phyloP scores from a whole-genome alignment of 2,329 filamentous ascomycete genomes.

The Pseudogymnoascus sp. region DNA sequence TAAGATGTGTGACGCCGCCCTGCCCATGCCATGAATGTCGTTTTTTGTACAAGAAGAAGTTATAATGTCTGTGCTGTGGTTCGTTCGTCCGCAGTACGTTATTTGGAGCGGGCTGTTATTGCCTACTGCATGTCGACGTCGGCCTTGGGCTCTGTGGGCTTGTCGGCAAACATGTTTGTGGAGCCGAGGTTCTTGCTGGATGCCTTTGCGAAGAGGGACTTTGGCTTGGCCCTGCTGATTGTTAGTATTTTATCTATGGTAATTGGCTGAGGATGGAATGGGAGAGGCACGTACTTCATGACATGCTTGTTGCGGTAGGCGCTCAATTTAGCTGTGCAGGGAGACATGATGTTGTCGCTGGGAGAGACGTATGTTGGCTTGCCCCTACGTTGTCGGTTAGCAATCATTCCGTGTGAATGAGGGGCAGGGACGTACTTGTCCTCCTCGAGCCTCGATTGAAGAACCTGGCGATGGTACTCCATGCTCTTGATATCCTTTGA shows the following conservation, averaged over 20 bases:
- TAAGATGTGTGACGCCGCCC: constrained; percentile 11
- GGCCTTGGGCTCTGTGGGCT: constrained; percentile 12
- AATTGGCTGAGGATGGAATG: not conserved
- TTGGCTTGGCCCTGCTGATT: constrained; percentile 52
- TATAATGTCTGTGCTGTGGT: not conserved
- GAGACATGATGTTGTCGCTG: constrained; percentile 84
- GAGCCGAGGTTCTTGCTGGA: constrained; percentile 53
- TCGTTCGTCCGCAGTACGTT: not conserved
- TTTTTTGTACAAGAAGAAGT: constrained; percentile 11
- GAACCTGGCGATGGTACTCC: constrained; percentile 71
- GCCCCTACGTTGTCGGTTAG: constrained; percentile 20
- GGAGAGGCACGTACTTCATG: constrained; percentile 56
- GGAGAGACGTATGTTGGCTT: constrained; percentile 62
- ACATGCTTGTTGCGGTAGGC: constrained; percentile 76
- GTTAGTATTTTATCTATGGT: constrained; percentile 21
- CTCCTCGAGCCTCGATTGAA: constrained; percentile 65
- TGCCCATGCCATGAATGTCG: constrained; percentile 1
- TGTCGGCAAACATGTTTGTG: constrained; percentile 13
- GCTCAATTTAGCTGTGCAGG: constrained; percentile 75
- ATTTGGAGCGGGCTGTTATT: not conserved
- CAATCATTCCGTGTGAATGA: constrained; percentile 24
- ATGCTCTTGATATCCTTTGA: constrained; percentile 56
- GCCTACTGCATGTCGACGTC: constrained; percentile 10
- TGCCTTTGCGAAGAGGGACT: constrained; percentile 61
- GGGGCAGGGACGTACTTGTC: constrained; percentile 48